Base-by-base conservation (phyloP, 2,329 filamentous ascomycete genomes). In the Parascedosporium putredinis region DNA sequence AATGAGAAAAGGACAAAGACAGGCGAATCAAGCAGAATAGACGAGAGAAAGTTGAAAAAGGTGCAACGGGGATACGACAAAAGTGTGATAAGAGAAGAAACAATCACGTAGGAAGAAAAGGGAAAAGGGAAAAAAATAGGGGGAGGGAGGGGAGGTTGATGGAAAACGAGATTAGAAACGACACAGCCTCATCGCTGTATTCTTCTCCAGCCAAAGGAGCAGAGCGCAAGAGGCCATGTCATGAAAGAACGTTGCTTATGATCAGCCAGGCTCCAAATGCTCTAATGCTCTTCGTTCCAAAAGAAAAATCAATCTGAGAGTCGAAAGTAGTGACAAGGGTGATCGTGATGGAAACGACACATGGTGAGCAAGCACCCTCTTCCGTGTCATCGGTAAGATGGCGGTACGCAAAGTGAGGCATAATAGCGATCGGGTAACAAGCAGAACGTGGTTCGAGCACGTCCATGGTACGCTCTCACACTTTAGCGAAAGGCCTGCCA, bases 181-280 rank as follows among this genome's bases (percentile, higher is more conserved):
- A 42, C 38, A 42, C 14, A 31, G 5, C 57, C 56, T 57, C 58
- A 57, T 57, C 60, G 60, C 50, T 59, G 63, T 58, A 61, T 58
- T 57, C 62, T 62, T 51, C 62, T 60, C 50, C 51, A 52, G 64
- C 64, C 63, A 60, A 65, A 25, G 14, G 10, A 25, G 23, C 14
- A 20, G 18, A 24, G 27, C 5, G 14, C n/a, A 29, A 23, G 2
- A 29, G 42, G 23, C 25, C 12, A 49, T n/a, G 27, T 24, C 23
- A 27, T 24, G 24, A 49, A 42, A 42, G 47, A 18, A 38, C 43
- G 24, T n/a, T 38, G 22, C 36, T 38, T 49, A n/a, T n/a, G 27
- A 25, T 38, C 34, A 42, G 22, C 38, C 38, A 48, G 46, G 46
- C 46, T 48, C 46, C 46, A 48, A 48, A 48, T 48, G 46, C 46